Conservation (phyloP, 305 asterid genomes). For the Fraxinus latifolia region DNA sequence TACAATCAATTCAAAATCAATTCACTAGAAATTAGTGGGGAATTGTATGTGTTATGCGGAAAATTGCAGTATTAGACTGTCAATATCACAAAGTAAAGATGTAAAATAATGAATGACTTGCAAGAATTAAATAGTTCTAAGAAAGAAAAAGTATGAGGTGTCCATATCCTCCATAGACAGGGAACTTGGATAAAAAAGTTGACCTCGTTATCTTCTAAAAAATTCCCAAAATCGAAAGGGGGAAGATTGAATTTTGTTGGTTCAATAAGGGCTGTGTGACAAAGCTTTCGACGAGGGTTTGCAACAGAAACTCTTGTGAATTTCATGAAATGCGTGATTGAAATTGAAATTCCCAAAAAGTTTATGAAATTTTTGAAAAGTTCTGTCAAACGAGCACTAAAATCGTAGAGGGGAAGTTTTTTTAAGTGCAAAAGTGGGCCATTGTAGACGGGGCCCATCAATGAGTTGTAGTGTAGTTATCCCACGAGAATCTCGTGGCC, state of each 20-base stretch:
- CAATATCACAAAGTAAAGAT: background rate
- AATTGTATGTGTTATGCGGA: background rate
- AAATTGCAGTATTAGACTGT: background rate
- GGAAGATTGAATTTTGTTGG: background rate
- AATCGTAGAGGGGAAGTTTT: background rate
- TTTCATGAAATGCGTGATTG: background rate
- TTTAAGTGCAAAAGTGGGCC: constrained; percentile 22
- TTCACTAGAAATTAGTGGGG: background rate
- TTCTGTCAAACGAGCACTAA: background rate
- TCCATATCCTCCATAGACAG: background rate
- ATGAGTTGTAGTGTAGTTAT: background rate
- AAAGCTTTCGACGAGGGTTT: background rate
- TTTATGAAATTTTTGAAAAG: background rate
- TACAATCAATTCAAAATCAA: background rate
- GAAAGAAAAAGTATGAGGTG: background rate
- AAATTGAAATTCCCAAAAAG: background rate
- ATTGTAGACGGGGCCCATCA: constrained; percentile 21
- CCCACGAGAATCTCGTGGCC: constrained; percentile 55
- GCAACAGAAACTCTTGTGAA: background rate
- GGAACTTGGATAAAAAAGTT: background rate
- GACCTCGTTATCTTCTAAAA: constrained; percentile 25
- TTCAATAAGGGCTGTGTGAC: background rate
- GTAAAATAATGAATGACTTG: background rate
- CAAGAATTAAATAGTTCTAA: background rate
- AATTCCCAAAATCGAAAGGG: background rate